Evolutionary conservation across 2,329 filamentous ascomycete species (phyloP), one percentile per base, ranked within the genome.

Genomic region (Beauveria asiatica): DNA sequence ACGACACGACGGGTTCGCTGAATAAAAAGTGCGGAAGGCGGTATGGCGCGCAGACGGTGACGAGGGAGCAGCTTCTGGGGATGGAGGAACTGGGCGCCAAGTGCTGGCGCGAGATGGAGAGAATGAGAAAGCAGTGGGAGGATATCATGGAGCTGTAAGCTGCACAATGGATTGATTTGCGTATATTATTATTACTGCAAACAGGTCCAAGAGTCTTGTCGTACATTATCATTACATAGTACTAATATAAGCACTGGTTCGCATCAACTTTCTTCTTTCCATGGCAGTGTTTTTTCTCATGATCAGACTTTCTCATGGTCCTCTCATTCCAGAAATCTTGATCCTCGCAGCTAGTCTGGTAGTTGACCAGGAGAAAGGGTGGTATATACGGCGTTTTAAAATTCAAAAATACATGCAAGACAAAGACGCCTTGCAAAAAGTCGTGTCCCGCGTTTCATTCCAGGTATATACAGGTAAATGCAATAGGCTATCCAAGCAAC

Each of bases 91-190:
- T 81, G 30, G 88, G 87, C 0, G 78, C 75, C 8, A 70, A 76
- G 65, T 84, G 80, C 64, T 93, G 89, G 89, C 77, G 70, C 62
- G 78, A 84, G 72, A 87, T 94, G 80, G 90, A 94, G 77, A 77
- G 76, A 65, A 71, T 95, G 75, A 79, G 91, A 66, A 70, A 69
- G 27, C 76, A 82, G 67, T 92, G 86, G 91, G 86, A 83, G 70
- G 73, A 65, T n/a, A 68, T 70, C 54, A 53, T 70, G 7, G 64
- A 64, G 27, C 55, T 70, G n/a, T 63, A 64, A 25, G 8, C 2
- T 23, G 33, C 37, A 53, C 46, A 10, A 2, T 23, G 17, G 6
- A 16, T 30, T 25, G 23, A 3, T 49, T 37, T 37, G 33, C 33
- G 13, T 37, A 0, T 16, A 37, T 37, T 0, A 6, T 37, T 3